Conservation (phyloP, 2,329 filamentous ascomycete species). For the Phialocephala sp. region DNA sequence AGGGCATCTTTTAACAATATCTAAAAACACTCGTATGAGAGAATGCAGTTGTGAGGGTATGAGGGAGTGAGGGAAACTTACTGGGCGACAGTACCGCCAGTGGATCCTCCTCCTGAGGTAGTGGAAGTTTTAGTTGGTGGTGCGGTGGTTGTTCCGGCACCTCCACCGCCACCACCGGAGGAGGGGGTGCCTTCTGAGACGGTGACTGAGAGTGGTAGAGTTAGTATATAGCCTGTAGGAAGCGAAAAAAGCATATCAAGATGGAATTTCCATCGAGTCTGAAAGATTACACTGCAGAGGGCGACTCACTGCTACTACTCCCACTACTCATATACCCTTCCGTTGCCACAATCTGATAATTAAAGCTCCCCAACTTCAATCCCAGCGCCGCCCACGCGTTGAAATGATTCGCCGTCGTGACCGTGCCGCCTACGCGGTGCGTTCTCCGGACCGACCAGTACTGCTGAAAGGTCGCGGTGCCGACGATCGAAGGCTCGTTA, state of each 20-base stretch:
- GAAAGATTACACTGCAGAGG: neutral
- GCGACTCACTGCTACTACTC: neutral
- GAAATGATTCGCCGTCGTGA: conserved; percentile 57
- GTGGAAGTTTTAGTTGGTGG: neutral
- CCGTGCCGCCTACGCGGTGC: conserved; percentile 56
- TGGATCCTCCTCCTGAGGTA: neutral
- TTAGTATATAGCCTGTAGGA: neutral
- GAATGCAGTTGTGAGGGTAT: too few species aligned
- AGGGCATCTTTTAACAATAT: too few species aligned
- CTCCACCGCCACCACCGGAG: neutral
- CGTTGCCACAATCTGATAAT: conserved; percentile 56
- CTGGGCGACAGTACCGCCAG: neutral
- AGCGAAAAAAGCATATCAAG: too few species aligned
- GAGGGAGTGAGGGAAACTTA: too few species aligned
- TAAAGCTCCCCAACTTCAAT: conserved; percentile 49
- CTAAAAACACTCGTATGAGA: too few species aligned
- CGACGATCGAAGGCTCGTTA: conserved; percentile 52
- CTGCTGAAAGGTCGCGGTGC: conserved; percentile 57
- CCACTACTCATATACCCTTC: conserved; percentile 27
- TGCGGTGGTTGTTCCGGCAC: neutral
- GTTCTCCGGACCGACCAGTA: conserved; percentile 57
- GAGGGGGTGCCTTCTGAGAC: neutral
- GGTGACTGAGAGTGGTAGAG: neutral
- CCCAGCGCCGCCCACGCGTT: conserved; percentile 55
- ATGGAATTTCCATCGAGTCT: too few species aligned